These are phyloP conservation scores for Leptosphaerulina australis DNA, from an alignment of 2,329 filamentous ascomycete genomes.

Conservation along the genomic window DNA sequence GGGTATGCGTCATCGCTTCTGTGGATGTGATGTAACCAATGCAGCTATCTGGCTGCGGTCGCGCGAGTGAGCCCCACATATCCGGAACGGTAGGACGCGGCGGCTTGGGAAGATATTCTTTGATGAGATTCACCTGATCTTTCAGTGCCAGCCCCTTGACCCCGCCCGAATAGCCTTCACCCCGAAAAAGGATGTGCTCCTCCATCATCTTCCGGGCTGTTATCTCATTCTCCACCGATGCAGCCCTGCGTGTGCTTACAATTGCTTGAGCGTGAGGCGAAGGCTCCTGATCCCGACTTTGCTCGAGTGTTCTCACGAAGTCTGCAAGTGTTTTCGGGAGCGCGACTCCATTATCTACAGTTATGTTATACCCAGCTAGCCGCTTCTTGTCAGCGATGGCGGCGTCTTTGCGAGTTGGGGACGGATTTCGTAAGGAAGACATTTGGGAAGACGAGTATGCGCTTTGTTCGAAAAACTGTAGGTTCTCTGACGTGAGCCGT, in stretches of 20 bases:
- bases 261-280: constrained; percentile 23
- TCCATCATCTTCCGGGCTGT: constrained; percentile 20
- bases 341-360: constrained; percentile 12
- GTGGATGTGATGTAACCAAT: constrained; percentile 22
- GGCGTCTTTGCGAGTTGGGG: constrained; percentile 16
- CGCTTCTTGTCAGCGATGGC: constrained; percentile 16
- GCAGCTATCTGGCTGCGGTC: constrained; percentile 23
- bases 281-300: constrained; percentile 14
- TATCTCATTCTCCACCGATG: constrained; percentile 21
- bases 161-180: constrained; percentile 14
- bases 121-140: constrained; percentile 21
- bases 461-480: too few species aligned
- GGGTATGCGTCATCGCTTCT: constrained; percentile 17
- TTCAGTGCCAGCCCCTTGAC: constrained; percentile 21
- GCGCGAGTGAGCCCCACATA: constrained; percentile 16
- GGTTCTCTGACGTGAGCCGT: too few species aligned
- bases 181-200: constrained; percentile 20
- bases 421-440: too few species aligned
- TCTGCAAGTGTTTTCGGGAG: constrained; percentile 17
- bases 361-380: constrained; percentile 22
- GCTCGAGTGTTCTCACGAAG: constrained; percentile 16
- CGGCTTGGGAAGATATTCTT: constrained; percentile 14
- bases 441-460: too few species aligned
- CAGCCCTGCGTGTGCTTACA: constrained; percentile 18
- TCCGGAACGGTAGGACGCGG: constrained; percentile 17